phyloP scores from a whole-genome alignment of 2,329 filamentous ascomycete genomes.

The Exserohilum turcica region DNA sequence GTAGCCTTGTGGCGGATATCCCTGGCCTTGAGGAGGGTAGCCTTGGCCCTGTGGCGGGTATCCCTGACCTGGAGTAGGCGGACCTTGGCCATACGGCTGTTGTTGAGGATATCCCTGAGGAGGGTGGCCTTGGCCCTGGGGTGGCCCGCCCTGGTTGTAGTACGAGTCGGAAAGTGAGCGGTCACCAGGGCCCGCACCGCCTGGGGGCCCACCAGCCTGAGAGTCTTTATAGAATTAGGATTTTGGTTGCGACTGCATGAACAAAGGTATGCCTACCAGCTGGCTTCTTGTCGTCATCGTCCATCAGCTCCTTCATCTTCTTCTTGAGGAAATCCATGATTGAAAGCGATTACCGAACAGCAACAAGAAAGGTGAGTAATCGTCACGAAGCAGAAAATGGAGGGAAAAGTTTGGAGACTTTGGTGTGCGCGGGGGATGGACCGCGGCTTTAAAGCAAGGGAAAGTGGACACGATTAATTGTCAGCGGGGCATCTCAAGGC shows the following conservation, averaged over 20 bases:
- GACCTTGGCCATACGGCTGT: slow-evolving; percentile 30
- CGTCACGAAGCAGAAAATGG: background rate
- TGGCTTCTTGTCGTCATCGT: slow-evolving; percentile 47
- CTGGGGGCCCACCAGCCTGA: slow-evolving; percentile 16
- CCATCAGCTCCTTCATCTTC: slow-evolving; percentile 53
- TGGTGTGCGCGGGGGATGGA: slow-evolving; percentile 14
- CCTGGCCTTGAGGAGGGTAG: slow-evolving; percentile 30
- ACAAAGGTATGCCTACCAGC: slow-evolving; percentile 19
- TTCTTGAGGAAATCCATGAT: slow-evolving; percentile 55
- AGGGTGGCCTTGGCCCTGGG: slow-evolving; percentile 12
- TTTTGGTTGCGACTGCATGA: background rate
- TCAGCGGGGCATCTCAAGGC: slow-evolving; percentile 18
- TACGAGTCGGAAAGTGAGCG: slow-evolving; percentile 27
- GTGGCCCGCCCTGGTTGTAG: slow-evolving; percentile 26
- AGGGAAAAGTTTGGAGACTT: slow-evolving; percentile 14
- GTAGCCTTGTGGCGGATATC: slow-evolving; percentile 31
- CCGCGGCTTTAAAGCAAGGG: slow-evolving; percentile 28
- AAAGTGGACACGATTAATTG: slow-evolving; percentile 13
- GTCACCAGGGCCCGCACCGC: slow-evolving; percentile 26
- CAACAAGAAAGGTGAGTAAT: background rate
- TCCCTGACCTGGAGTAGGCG: slow-evolving; percentile 32
- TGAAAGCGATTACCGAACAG: background rate
- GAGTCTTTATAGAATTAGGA: slow-evolving; percentile 9
- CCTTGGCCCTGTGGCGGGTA: slow-evolving; percentile 33
- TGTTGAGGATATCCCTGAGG: slow-evolving; percentile 26